Conservation (phyloP, 2,329 filamentous ascomycete species). For the Apiospora phragmitis region DNA sequence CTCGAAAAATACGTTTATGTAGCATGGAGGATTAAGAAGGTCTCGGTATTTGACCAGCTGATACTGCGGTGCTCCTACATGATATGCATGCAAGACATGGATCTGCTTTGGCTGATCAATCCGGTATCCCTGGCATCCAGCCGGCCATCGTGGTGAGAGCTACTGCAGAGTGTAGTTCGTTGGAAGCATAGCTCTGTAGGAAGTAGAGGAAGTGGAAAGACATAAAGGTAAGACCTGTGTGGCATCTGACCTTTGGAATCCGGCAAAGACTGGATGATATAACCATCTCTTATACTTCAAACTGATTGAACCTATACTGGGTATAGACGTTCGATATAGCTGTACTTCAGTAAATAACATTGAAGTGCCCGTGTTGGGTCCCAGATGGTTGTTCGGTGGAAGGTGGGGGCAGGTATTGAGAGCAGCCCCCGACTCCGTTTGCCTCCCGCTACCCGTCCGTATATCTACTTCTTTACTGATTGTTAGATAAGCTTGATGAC, state of each 20-base stretch:
- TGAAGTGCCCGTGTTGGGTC: neutral
- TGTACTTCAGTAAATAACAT: neutral
- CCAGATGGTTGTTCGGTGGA: neutral
- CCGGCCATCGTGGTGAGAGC: neutral
- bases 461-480: neutral
- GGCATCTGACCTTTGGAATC: neutral
- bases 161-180: neutral
- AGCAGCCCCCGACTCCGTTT: neutral
- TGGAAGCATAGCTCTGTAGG: neutral
- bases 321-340: neutral
- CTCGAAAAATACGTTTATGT: neutral
- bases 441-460: neutral
- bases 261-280: neutral
- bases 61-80: conserved; percentile 1
- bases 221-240: neutral
- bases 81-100: conserved; percentile 2
- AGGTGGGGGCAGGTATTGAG: neutral
- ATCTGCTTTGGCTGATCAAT: neutral
- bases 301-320: neutral
- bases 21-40: conserved; percentile 1
- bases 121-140: neutral
- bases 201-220: neutral
- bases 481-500: neutral
- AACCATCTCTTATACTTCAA: neutral
- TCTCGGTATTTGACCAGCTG: conserved; percentile 7